phyloP scores from a whole-genome alignment of 2,329 filamentous ascomycete species.

The Fusarium sp. region DNA sequence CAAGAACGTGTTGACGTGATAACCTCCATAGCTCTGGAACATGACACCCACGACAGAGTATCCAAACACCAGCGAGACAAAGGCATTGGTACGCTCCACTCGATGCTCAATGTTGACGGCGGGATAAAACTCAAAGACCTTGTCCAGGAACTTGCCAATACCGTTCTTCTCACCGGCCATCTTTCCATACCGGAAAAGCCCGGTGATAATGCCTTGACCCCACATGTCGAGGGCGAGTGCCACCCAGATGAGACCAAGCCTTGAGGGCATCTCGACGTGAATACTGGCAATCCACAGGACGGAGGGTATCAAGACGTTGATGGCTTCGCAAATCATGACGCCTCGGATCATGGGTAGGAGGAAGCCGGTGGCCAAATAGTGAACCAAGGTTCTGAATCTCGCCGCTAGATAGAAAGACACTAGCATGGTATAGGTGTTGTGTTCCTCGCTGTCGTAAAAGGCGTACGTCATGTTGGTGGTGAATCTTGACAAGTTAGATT shows the following conservation, averaged over 20 bases:
- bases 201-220: slow-evolving; percentile 57
- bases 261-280: slow-evolving; percentile 65
- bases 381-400: slow-evolving; percentile 64
- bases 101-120: slow-evolving; percentile 75
- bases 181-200: slow-evolving; percentile 50
- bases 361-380: slow-evolving; percentile 58
- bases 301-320: slow-evolving; percentile 59
- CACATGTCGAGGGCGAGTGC: slow-evolving; percentile 67
- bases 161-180: slow-evolving; percentile 28
- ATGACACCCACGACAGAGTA: slow-evolving; percentile 72
- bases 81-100: slow-evolving; percentile 73
- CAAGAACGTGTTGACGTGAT: slow-evolving; percentile 66
- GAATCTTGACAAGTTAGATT: slow-evolving; percentile 51
- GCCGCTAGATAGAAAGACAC: slow-evolving; percentile 72
- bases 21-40: slow-evolving; percentile 63
- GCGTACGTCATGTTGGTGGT: slow-evolving; percentile 72
- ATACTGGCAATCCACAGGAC: slow-evolving; percentile 72
- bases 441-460: slow-evolving; percentile 56
- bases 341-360: slow-evolving; percentile 69
- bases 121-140: slow-evolving; percentile 69
- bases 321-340: slow-evolving; percentile 63
- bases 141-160: slow-evolving; percentile 44
- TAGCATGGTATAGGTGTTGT: slow-evolving; percentile 67
- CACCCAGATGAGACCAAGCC: slow-evolving; percentile 67
- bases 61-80: slow-evolving; percentile 73